Evolutionary conservation across 768 basidiomycete species (phyloP), one percentile per base, ranked within the genome.

Genomic region (Tylopilus subfusipes): DNA sequence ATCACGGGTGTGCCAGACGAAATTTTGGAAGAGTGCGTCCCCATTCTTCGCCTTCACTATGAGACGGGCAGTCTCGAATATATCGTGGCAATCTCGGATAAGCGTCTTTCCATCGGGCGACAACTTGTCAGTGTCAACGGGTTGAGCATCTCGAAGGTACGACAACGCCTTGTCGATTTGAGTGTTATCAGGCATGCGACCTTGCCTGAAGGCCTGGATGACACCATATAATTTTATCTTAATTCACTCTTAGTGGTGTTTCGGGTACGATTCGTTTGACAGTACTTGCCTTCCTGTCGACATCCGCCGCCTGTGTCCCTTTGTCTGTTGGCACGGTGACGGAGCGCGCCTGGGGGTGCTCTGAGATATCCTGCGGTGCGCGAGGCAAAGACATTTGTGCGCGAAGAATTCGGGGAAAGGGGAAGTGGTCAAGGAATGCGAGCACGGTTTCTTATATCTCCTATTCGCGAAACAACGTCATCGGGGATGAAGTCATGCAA

Each of bases 21-120:
- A 95, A 63, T 90, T 86, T 72, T 98, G 96, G 69, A 97, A 78
- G 38, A 98, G 79, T 73, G 98, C 93, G 61, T 96, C 94, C 22
- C 77, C 73, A 60, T 97, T 97, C 82, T 96, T 97, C 62, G 88
- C 79, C 46, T 75, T 64, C n/a, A 95, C 83, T 53, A 93, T 84
- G 38, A 80, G 61, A 13, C 85, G 79, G 0, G 81, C 76, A 5
- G 91, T 93, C 59, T 83, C 80, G 63, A 96, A 78, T 65, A 97
- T 90, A 45, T 91, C 84, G 42, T 83, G 80, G n/a, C 79, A 69
- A 65, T 97, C 93, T 49, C 82, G 75, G 39, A 94, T 75, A 59
- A 98, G 83, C 60, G 82, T 84, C 55, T 75, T 79, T 57, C 94
- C 93, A 14, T 91, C 88, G 0, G 79, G 75, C 0, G 90, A 93